A percentile compares a stretch with the other conserved stretches of the same genome.
Evolutionary conservation across 2,329 filamentous ascomycete species (phyloP).

Genomic region (Aspergillus pseudoviridinutans): DNA sequence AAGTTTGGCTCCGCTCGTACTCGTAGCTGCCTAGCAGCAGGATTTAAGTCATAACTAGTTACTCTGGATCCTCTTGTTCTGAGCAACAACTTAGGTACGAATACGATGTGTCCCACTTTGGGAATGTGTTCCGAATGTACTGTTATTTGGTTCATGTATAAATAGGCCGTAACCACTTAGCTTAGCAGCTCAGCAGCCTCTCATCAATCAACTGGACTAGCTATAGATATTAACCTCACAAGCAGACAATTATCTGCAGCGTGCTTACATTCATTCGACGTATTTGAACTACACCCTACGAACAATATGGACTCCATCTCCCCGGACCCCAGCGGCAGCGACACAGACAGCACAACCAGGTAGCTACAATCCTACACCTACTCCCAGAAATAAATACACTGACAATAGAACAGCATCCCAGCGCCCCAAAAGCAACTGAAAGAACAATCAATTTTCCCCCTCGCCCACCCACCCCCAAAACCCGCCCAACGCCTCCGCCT

Average conservation of each 20-base stretch:
- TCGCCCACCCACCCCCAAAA: slow-evolving; percentile 30
- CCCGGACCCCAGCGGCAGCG: neutral
- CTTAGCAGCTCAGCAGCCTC: neutral
- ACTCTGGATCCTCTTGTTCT: neutral
- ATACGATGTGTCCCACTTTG: neutral
- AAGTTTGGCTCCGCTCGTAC: neutral
- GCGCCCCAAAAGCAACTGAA: slow-evolving; percentile 1
- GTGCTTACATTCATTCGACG: no score
- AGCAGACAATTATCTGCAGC: no score
- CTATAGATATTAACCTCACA: no score
- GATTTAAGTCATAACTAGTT: no score
- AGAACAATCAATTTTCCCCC: slow-evolving; percentile 19
- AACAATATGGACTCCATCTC: neutral
- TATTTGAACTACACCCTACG: no score
- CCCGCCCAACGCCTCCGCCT: slow-evolving; percentile 20
- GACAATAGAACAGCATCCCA: neutral
- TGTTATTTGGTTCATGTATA: neutral
- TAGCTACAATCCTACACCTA: neutral
- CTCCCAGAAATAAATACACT: no score
- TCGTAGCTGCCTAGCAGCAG: neutral
- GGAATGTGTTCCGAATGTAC: neutral
- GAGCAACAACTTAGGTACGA: neutral
- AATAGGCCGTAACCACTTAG: neutral
- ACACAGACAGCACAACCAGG: neutral
- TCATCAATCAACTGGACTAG: no score